Evolutionary conservation across 1,284 basidiomycete genomes (phyloP).

Genomic region (Pseudozyma tsukubaensis): DNA sequence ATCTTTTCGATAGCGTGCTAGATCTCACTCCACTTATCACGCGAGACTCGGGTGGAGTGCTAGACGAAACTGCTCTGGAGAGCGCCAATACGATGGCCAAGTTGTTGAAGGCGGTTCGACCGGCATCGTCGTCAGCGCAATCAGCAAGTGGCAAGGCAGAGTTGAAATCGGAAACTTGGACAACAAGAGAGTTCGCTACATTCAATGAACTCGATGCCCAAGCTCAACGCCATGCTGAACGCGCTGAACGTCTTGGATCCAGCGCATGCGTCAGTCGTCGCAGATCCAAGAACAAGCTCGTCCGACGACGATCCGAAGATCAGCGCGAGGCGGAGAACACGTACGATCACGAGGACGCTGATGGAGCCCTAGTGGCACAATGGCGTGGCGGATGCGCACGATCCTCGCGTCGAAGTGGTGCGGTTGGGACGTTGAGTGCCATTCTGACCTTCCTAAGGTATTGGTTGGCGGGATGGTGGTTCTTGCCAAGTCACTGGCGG

Average conservation of each 20-base stretch:
- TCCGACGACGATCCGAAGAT: slow-evolving; percentile 22
- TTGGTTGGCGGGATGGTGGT: slow-evolving; percentile 54
- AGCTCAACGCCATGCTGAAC: slow-evolving; percentile 40
- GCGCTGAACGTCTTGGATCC: slow-evolving; percentile 22
- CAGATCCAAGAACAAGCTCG: slow-evolving; percentile 21
- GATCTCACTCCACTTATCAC: slow-evolving; percentile 51
- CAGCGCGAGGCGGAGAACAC: slow-evolving; percentile 10
- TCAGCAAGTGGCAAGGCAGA: slow-evolving; percentile 2
- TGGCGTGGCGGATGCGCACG: slow-evolving; percentile 42
- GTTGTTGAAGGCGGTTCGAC: slow-evolving; percentile 15
- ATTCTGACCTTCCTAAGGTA: slow-evolving; percentile 47
- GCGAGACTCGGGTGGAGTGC: slow-evolving; percentile 21
- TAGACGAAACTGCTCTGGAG: slow-evolving; percentile 29
- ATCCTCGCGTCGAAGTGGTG: slow-evolving; percentile 21
- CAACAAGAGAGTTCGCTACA: slow-evolving; percentile 54
- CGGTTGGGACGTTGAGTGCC: slow-evolving; percentile 30
- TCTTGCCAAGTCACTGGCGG: slow-evolving; percentile 51
- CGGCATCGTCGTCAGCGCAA: slow-evolving; percentile 2
- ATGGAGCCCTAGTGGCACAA: slow-evolving; percentile 22
- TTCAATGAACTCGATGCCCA: slow-evolving; percentile 58
- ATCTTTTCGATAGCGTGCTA: slow-evolving; percentile 56
- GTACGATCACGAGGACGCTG: slow-evolving; percentile 11
- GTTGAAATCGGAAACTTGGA: slow-evolving; percentile 51
- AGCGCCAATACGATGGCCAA: slow-evolving; percentile 19
- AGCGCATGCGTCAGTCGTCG: slow-evolving; percentile 25